Evolutionary conservation across 2,329 filamentous ascomycete species (phyloP), one percentile per base, ranked within the genome.

Genomic region (Colletotrichum sp.): DNA sequence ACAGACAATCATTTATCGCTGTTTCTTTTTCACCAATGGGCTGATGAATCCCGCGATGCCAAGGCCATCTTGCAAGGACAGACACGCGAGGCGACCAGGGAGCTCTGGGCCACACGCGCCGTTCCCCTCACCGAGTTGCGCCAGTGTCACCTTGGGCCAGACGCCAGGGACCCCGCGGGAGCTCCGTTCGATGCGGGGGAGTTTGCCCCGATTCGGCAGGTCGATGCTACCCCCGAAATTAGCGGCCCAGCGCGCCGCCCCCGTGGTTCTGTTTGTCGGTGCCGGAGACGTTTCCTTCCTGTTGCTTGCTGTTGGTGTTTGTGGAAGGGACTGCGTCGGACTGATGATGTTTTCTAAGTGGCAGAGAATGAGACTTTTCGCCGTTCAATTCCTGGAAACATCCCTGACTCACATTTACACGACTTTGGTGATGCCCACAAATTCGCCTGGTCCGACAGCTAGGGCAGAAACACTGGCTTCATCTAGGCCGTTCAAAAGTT

Each of bases 191-290:
- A 18, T 67, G 69, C 55, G 69, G 69, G 63, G 55, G 16, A 48
- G 14, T 28, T 21, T 59, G 34, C n/a, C 69, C 63, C 10, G 52
- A 72, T 61, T 30, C 34, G 55, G 69, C 69, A 68, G 63, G 69
- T 72, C 63, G 36, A 38, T 68, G 26, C 67, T 56, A 52, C 55
- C 63, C 38, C 63, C 26, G 69, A 67, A 56, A 72, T 68, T 67
- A 52, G 52, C 63, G 55, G 63, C 34, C 43, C 43, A 56, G 21
- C 14, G 30, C 28, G 30, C 28, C 16, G 30, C 43, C 30, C n/a
- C 64, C 64, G 48, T 55, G 21, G 55, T 67, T 18, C 21, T 52
- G 36, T 32, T 52, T 10, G 38, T 65, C 63, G 48, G 26, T 65
- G 63, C 63, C 63, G 18, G 18, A 28, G 26, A n/a, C 13, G 18